Evolutionary conservation across 352 stramenopile species (phyloP).

Genomic region (Pythium rishiriense): DNA sequence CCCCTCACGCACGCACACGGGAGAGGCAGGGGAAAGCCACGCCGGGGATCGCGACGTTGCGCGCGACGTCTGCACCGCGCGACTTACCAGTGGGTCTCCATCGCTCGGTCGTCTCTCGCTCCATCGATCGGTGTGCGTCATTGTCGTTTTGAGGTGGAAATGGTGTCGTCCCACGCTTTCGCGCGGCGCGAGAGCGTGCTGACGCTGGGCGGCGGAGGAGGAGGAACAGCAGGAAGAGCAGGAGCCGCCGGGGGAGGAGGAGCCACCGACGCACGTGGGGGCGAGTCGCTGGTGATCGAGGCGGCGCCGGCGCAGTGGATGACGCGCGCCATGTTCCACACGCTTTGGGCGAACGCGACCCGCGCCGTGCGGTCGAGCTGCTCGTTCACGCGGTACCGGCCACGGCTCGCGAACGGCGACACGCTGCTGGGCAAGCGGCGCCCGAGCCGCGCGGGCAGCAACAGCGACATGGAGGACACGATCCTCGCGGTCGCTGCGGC

Average conservation of each 20-base stretch:
- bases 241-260: constrained; percentile 23
- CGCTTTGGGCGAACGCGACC: constrained; percentile 62
- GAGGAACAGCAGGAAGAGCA: constrained; percentile 25
- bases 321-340: constrained; percentile 61
- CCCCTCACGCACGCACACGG: background rate
- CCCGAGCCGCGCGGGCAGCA: constrained; percentile 9
- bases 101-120: background rate
- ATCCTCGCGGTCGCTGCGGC: constrained; percentile 24
- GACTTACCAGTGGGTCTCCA: background rate
- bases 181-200: constrained; percentile 65
- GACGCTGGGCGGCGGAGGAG: constrained; percentile 66
- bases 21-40: background rate
- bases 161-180: background rate
- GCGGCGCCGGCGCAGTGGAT: constrained; percentile 53
- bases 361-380: constrained; percentile 55
- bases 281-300: background rate
- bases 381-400: constrained; percentile 47
- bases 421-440: constrained; percentile 17
- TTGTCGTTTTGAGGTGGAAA: background rate
- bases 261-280: constrained; percentile 10
- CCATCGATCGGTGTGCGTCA: background rate
- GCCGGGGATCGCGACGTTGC: too few relatives aligned
- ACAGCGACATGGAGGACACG: constrained; percentile 15
- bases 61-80: background rate
- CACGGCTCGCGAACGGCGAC: constrained; percentile 20